Evolutionary conservation across 2,329 filamentous ascomycete species (phyloP).

Genomic region (Epichloe brachyelytri): DNA sequence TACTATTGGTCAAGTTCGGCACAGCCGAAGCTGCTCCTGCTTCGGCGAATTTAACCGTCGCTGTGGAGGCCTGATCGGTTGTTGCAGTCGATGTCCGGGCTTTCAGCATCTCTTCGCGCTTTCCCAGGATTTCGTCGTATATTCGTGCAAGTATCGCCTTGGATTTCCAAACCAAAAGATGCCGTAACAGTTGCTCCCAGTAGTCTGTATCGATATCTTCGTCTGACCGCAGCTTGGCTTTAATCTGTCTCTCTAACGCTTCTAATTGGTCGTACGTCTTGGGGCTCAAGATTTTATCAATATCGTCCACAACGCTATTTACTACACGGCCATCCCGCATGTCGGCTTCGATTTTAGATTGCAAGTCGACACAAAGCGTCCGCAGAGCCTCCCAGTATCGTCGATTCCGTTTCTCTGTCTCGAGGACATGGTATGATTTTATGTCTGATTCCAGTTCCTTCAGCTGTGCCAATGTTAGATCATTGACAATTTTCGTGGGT

Average conservation of each 20-base stretch:
- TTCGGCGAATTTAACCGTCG: background rate
- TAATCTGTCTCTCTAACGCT: constrained; percentile 75
- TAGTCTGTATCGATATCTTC: constrained; percentile 95
- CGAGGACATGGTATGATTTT: constrained; percentile 62
- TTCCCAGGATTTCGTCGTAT: constrained; percentile 51
- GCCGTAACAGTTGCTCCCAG: constrained; percentile 85
- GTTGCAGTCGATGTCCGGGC: constrained; percentile 5
- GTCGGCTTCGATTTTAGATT: constrained; percentile 49
- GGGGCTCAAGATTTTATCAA: constrained; percentile 73
- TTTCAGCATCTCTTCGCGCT: constrained; percentile 3
- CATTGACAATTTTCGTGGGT: constrained; percentile 69
- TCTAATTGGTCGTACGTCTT: constrained; percentile 84
- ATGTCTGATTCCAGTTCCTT: constrained; percentile 73
- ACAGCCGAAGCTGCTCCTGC: background rate
- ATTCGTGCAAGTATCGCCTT: constrained; percentile 72
- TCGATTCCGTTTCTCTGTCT: constrained; percentile 62
- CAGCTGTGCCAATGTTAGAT: constrained; percentile 53
- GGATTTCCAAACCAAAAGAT: constrained; percentile 80
- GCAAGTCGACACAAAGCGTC: constrained; percentile 66
- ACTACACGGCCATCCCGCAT: constrained; percentile 60
- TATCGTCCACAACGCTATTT: constrained; percentile 71
- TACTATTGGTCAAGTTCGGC: constrained; percentile 19
- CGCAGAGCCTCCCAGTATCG: constrained; percentile 92
- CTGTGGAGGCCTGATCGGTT: background rate
- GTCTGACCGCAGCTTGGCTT: constrained; percentile 70